Conservation (phyloP, 352 stramenopile species). For the Globisporangium paroecandrum region DNA sequence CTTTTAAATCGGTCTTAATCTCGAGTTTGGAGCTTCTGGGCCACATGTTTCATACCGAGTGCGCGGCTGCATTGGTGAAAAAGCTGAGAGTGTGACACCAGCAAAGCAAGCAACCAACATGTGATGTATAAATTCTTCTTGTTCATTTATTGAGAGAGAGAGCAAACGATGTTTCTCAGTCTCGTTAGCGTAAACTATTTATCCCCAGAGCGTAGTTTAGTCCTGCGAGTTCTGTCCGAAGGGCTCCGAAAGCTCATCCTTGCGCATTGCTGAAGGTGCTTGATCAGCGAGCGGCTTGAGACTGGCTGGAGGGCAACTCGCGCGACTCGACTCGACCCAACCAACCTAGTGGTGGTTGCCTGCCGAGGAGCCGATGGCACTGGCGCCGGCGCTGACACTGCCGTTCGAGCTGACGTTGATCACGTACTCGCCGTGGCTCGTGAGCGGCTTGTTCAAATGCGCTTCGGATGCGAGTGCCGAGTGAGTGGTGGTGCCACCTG, state of each 20-base stretch:
- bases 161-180: neutral
- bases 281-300: neutral
- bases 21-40: too few relatives aligned
- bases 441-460: constrained; percentile 14
- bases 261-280: neutral
- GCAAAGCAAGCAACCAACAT: neutral
- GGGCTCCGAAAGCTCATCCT: neutral
- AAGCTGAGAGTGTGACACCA: neutral
- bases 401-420: constrained; percentile 23
- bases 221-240: neutral
- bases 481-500: neutral
- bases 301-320: neutral
- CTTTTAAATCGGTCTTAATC: neutral
- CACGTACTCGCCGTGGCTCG: constrained; percentile 19
- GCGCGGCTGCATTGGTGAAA: neutral
- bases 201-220: neutral
- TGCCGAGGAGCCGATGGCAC: constrained; percentile 7
- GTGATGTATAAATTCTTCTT: neutral
- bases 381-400: constrained; percentile 13
- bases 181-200: neutral
- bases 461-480: constrained; percentile 11
- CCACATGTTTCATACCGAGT: too few relatives aligned
- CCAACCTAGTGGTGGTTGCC: neutral
- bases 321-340: neutral
- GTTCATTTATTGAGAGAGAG: neutral